Evolutionary conservation across 2,329 filamentous ascomycete genomes (phyloP).

Genomic region (Dactylellina parvicollis): DNA sequence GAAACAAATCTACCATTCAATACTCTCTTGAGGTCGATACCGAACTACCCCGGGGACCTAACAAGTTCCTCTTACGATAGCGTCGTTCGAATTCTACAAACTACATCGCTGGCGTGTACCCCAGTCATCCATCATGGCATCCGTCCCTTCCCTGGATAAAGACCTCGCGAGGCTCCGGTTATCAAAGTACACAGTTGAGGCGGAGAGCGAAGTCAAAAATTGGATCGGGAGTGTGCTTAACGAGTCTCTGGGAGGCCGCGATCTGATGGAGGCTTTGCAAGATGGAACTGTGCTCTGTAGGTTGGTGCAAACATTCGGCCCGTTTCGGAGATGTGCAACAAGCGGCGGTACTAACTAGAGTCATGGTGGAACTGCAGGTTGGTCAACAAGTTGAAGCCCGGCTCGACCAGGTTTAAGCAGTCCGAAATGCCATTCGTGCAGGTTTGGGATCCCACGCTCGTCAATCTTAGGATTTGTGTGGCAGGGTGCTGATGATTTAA

Average conservation of each 20-base stretch:
- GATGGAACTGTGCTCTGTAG: constrained; percentile 94
- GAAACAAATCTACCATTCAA: not conserved
- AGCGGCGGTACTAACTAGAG: not conserved
- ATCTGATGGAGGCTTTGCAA: constrained; percentile 85
- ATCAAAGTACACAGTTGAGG: constrained; percentile 89
- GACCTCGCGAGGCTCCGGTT: constrained; percentile 93
- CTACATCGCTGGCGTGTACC: constrained; percentile 27
- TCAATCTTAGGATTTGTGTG: not conserved
- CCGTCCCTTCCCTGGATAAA: constrained; percentile 90
- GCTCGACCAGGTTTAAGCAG: constrained; percentile 72
- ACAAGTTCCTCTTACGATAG: constrained; percentile 10
- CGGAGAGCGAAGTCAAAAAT: constrained; percentile 80
- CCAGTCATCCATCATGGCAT: constrained; percentile 76
- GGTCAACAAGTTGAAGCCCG: constrained; percentile 35
- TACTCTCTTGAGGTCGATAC: not conserved
- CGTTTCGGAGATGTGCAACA: not conserved
- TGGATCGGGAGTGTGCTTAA: constrained; percentile 89
- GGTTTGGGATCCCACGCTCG: constrained; percentile 9
- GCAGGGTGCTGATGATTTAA: not conserved
- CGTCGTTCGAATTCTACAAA: constrained; percentile 34
- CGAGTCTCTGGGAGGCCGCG: constrained; percentile 71
- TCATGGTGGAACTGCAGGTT: constrained; percentile 8
- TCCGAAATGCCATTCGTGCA: constrained; percentile 98
- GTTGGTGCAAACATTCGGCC: constrained; percentile 65
- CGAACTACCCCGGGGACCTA: not conserved